Evolutionary conservation across 2,329 filamentous ascomycete species (phyloP), one percentile per base, ranked within the genome.

Genomic region (Colletotrichum destructivum): DNA sequence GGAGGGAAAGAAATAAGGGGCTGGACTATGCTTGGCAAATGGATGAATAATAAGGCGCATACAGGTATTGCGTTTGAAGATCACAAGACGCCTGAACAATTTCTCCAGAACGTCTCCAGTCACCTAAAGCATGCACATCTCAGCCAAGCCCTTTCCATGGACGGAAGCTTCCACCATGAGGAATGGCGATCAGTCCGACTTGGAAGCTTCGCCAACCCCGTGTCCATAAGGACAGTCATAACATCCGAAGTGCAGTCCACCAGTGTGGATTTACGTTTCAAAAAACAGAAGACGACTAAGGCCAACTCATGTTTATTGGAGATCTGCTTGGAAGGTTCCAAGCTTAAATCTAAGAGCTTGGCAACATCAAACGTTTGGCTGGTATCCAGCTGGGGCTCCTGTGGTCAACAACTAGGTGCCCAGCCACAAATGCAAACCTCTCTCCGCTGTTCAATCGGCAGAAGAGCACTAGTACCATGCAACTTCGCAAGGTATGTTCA

Each of bases 21-120:
- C 82, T 98, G 78, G 91, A 96, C 77, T 98, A 98, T 82, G 91
- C 93, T 42, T 99, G 96, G 96, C 94, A 98, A 86, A 96, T 97
- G 92, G 96, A 98, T 83, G 94, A 95, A 82, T 96, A 88, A 80
- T 71, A 16, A 16, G 40, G 23, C 12, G 47, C 49, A n/a, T 35
- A 38, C 18, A 54, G 13, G 42, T 8, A 21, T 4, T 4, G 8
- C 23, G 23, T 15, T 60, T 18, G 15, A 57, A 31, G 16, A 42
- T 21, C 7, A 15, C 12, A 26, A 42, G 42, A 3, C 13, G 16
- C n/a, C 13, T n/a, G 12, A 13, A 23, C 23, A 9, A 42, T 8
- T 4, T 13, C 49, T 18, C 11, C 52, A 55, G 31, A 13, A n/a
- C 40, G 23, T 23, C 11, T 18, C 42, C 31, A 18, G 11, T 23